Conservation (phyloP, 768 basidiomycete species). For the Polyporus arcularius region DNA sequence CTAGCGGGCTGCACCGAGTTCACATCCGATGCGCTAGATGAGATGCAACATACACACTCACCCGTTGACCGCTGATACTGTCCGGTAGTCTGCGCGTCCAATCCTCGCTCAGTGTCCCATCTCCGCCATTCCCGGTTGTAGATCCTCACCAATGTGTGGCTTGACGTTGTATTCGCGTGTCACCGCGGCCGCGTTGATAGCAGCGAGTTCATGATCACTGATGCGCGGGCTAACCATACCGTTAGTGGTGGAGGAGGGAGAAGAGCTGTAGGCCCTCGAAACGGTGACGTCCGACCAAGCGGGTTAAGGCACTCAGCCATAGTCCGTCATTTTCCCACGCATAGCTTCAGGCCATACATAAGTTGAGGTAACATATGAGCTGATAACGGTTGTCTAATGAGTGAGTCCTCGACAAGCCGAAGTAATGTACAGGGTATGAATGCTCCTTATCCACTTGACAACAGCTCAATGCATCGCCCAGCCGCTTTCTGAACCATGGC, state of each 20-base stretch:
- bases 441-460: neutral
- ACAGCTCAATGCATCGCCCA: constrained; percentile 3
- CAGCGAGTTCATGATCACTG: constrained; percentile 71
- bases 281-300: constrained; percentile 20
- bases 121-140: neutral
- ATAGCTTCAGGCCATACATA: neutral
- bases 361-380: too few species aligned
- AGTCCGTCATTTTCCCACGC: constrained; percentile 19
- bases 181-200: constrained; percentile 86
- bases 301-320: constrained; percentile 3
- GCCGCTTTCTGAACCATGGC: neutral
- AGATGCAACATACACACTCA: constrained; percentile 37
- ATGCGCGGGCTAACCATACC: constrained; percentile 57
- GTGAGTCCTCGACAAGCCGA: too few species aligned
- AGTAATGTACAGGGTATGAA: too few species aligned
- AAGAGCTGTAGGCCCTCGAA: neutral
- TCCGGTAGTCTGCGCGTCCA: constrained; percentile 77
- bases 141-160: constrained; percentile 76
- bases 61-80: constrained; percentile 99
- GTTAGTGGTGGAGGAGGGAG: constrained; percentile 1
- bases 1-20: constrained; percentile 70
- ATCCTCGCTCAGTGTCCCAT: constrained; percentile 2
- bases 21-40: constrained; percentile 7
- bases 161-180: constrained; percentile 87
- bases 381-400: too few species aligned